Percentiles rank a stretch among this genome's conserved stretches.
Evolutionary conservation across 2,329 filamentous ascomycete species (phyloP).

Genomic region (Claviceps sp.): DNA sequence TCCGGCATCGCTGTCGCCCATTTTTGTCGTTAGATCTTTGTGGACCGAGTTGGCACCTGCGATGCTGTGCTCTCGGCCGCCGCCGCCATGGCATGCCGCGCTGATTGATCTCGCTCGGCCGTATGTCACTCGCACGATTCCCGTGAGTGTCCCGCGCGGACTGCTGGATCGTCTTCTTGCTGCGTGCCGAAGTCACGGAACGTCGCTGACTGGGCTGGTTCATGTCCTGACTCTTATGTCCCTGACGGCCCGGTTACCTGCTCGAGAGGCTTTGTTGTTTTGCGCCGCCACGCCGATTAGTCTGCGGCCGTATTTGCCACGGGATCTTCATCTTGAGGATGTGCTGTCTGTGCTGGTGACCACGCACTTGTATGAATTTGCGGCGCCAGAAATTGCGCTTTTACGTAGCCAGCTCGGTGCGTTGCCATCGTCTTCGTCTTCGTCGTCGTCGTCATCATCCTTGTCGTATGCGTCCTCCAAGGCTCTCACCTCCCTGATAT

Average conservation of each 20-base stretch:
- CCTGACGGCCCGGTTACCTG: constrained; percentile 24
- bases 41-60: constrained; percentile 27
- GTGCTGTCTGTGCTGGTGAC: constrained; percentile 29
- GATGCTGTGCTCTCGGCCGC: constrained; percentile 19
- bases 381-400: constrained; percentile 10
- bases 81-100: constrained; percentile 25
- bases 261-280: constrained; percentile 21
- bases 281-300: constrained; percentile 28
- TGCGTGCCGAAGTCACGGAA: constrained; percentile 25
- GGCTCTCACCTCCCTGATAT: constrained; percentile 22
- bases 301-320: constrained; percentile 25
- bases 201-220: constrained; percentile 36
- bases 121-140: constrained; percentile 21
- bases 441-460: background rate
- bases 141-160: constrained; percentile 21
- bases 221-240: constrained; percentile 31
- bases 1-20: constrained; percentile 16
- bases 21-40: constrained; percentile 26
- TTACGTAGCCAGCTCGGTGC: constrained; percentile 10
- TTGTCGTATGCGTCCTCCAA: background rate
- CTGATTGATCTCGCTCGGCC: constrained; percentile 22
- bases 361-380: constrained; percentile 18
- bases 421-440: background rate
- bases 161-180: constrained; percentile 20
- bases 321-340: constrained; percentile 12